These are phyloP conservation scores for Escovopsis weberi DNA, from an alignment of 2,329 filamentous ascomycete species.

Conservation along the genomic window DNA sequence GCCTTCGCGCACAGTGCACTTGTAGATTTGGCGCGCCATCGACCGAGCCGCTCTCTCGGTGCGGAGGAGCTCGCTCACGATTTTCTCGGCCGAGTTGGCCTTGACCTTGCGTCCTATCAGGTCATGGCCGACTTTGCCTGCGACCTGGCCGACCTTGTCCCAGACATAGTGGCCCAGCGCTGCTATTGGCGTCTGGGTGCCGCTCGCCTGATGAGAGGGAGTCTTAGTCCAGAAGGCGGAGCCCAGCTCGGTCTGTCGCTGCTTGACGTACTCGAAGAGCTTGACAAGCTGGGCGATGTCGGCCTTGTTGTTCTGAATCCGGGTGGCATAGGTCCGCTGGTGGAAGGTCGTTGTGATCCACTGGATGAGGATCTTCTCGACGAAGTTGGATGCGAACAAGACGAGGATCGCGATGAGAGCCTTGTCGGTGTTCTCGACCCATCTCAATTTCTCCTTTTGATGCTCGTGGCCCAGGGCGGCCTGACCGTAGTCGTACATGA, in stretches of 20 bases:
- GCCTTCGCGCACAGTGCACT: conserved; percentile 64
- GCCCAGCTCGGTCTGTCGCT: conserved; percentile 41
- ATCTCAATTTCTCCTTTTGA: conserved; percentile 39
- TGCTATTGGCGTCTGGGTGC: conserved; percentile 59
- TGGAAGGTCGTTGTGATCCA: conserved; percentile 92
- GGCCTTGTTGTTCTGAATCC: conserved; percentile 86
- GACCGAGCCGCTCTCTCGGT: conserved; percentile 65
- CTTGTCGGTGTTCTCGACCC: conserved; percentile 73
- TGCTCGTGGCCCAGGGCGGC: conserved; percentile 13
- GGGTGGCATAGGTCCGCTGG: conserved; percentile 72
- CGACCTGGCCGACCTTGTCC: conserved; percentile 71
- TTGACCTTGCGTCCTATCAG: conserved; percentile 66
- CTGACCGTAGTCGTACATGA: conserved; percentile 48
- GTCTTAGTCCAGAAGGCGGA: conserved; percentile 34
- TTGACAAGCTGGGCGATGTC: conserved; percentile 51
- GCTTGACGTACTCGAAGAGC: conserved; percentile 59
- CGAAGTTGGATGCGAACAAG: conserved; percentile 62
- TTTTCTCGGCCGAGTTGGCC: conserved; percentile 69
- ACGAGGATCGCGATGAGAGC: conserved; percentile 78
- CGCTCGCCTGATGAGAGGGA: conserved; percentile 31
- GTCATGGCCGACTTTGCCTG: conserved; percentile 76
- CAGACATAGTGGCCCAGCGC: conserved; percentile 62
- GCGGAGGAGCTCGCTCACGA: conserved; percentile 63
- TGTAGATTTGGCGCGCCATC: conserved; percentile 74
- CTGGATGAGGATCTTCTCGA: conserved; percentile 88